phyloP scores from a whole-genome alignment of 2,329 filamentous ascomycete species.

The Zelopaecilomyces penicillatus region DNA sequence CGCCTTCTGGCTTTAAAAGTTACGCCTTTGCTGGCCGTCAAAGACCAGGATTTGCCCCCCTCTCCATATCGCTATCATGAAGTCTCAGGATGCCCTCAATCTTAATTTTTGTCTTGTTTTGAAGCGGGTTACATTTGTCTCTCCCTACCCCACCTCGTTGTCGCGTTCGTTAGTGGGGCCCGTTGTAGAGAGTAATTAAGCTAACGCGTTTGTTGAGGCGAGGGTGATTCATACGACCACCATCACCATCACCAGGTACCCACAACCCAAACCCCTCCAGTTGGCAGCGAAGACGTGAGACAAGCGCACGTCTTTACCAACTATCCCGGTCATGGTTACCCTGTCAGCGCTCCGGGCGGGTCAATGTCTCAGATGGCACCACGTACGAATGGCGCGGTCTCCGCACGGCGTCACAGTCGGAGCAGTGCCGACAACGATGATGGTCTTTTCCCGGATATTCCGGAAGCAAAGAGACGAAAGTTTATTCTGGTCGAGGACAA shows the following conservation, averaged over 20 bases:
- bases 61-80: background rate
- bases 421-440: constrained; percentile 53
- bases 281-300: constrained; percentile 56
- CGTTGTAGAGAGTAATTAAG: constrained; percentile 12
- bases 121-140: no score
- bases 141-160: background rate
- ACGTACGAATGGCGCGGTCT: constrained; percentile 27
- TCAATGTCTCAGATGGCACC: constrained; percentile 56
- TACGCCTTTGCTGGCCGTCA: constrained; percentile 19
- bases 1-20: constrained; percentile 24
- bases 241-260: constrained; percentile 59
- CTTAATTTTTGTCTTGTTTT: no score
- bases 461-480: constrained; percentile 85
- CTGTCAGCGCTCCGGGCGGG: constrained; percentile 39
- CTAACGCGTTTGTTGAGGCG: constrained; percentile 39
- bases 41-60: background rate
- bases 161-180: constrained; percentile 10
- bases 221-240: constrained; percentile 54
- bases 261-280: constrained; percentile 40
- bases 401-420: constrained; percentile 26
- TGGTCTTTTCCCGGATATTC: constrained; percentile 77
- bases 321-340: constrained; percentile 55
- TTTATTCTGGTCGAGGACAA: constrained; percentile 94
- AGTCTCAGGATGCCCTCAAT: background rate
- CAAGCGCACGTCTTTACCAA: constrained; percentile 66